These are phyloP conservation scores for Lachnellula occidentalis DNA, from an alignment of 2,329 filamentous ascomycete species.

Conservation along the genomic window DNA sequence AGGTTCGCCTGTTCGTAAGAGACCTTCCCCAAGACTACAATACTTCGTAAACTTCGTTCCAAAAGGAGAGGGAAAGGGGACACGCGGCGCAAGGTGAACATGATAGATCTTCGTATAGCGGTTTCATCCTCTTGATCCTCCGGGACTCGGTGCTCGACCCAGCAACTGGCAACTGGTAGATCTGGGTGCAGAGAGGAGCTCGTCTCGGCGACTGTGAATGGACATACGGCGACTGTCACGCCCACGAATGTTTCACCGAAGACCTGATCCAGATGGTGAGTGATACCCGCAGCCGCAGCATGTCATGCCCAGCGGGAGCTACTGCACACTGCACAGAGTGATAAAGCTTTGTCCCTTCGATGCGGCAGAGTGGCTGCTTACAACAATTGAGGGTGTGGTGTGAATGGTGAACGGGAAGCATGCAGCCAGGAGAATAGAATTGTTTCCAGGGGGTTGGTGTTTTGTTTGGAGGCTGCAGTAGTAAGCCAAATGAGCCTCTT, in stretches of 20 bases:
- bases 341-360: not conserved
- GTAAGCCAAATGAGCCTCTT: not conserved
- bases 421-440: not conserved
- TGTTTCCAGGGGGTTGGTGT: not conserved
- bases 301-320: not conserved
- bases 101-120: too few relatives aligned
- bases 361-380: not conserved
- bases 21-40: not conserved
- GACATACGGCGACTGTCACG: not conserved
- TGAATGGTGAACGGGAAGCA: not conserved
- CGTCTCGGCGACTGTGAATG: not conserved
- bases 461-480: not conserved
- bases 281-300: not conserved
- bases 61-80: not conserved
- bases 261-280: too few relatives aligned
- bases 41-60: not conserved
- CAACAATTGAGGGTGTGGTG: not conserved
- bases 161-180: not conserved
- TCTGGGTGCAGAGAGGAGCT: not conserved
- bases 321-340: not conserved
- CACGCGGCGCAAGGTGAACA: too few relatives aligned
- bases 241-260: not conserved
- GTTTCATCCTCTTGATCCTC: not conserved
- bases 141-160: not conserved
- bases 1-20: not conserved